phyloP scores from a whole-genome alignment of 2,329 filamentous ascomycete genomes.

The Exophiala dermatitidis region DNA sequence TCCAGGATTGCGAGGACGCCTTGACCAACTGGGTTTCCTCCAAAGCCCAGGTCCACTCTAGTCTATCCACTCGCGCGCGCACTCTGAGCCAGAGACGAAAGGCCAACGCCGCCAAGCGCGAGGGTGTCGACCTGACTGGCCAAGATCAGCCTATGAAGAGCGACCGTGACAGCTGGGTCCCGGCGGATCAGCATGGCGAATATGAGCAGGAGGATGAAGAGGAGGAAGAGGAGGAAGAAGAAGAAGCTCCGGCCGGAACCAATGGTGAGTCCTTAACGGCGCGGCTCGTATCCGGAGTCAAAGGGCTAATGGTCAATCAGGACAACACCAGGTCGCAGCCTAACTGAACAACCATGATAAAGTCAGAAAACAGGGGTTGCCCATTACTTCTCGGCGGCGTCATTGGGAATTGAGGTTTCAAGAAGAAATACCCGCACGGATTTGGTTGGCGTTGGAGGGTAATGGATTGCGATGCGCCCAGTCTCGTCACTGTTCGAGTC shows the following conservation, averaged over 20 bases:
- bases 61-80: slow-evolving; percentile 78
- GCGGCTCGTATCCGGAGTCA: not conserved
- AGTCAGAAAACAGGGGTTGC: too few species aligned
- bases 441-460: too few species aligned
- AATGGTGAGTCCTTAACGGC: slow-evolving; percentile 24
- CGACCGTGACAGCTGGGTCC: slow-evolving; percentile 74
- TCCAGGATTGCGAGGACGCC: slow-evolving; percentile 96
- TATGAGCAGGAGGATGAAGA: slow-evolving; percentile 41
- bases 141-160: slow-evolving; percentile 75
- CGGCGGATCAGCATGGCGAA: slow-evolving; percentile 53
- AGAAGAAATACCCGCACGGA: too few species aligned
- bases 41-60: slow-evolving; percentile 80
- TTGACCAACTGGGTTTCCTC: slow-evolving; percentile 94
- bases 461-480: too few species aligned
- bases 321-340: slow-evolving; percentile 14
- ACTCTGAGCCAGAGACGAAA: slow-evolving; percentile 79
- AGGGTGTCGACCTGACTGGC: slow-evolving; percentile 64
- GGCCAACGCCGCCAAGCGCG: slow-evolving; percentile 59
- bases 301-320: slow-evolving; percentile 3
- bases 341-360: not conserved
- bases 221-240: slow-evolving; percentile 32
- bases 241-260: slow-evolving; percentile 17
- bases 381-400: too few species aligned
- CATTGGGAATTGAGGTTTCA: too few species aligned
- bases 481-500: too few species aligned